Percentiles rank a stretch among this genome's conserved stretches.
Conservation (phyloP, 306 rosid genomes). For the Pyrus bretschneideri region DNA sequence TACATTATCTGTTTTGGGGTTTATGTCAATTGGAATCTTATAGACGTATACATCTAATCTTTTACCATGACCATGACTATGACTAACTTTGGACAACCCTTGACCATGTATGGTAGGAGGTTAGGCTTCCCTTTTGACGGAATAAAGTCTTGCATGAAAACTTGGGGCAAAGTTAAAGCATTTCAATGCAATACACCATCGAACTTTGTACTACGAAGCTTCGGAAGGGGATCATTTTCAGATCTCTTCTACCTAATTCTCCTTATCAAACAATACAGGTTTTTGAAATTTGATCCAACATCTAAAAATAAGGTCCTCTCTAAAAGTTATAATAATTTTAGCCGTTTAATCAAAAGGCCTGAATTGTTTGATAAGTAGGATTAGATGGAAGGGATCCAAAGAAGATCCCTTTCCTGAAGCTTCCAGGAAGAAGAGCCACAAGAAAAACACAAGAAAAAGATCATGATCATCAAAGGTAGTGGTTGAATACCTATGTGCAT, state of each 20-base stretch:
- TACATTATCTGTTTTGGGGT: neutral
- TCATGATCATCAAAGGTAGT: no score
- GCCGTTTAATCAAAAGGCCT: rapidly evolving
- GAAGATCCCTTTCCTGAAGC: neutral
- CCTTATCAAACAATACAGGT: rapidly evolving
- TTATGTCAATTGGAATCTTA: neutral
- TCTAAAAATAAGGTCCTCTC: rapidly evolving
- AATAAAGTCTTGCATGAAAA: neutral
- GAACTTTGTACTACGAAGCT: neutral
- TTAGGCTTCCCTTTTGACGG: neutral
- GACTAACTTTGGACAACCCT: neutral
- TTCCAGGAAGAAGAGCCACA: neutral
- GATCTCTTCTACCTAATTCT: rapidly evolving
- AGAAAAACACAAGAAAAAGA: no score
- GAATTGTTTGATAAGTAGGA: rapidly evolving
- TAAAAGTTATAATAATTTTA: no score
- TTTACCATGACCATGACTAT: neutral
- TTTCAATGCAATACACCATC: neutral
- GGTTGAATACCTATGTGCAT: neutral
- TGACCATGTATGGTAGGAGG: neutral
- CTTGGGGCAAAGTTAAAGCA: neutral
- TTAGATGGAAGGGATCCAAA: no score
- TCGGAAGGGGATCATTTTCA: neutral
- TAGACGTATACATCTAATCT: neutral
- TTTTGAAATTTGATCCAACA: rapidly evolving